Percentiles rank a stretch among this genome's conserved stretches.
These are phyloP conservation scores for Curvularia hawaiiensis DNA, from an alignment of 2,329 filamentous ascomycete species.

Conservation along the genomic window DNA sequence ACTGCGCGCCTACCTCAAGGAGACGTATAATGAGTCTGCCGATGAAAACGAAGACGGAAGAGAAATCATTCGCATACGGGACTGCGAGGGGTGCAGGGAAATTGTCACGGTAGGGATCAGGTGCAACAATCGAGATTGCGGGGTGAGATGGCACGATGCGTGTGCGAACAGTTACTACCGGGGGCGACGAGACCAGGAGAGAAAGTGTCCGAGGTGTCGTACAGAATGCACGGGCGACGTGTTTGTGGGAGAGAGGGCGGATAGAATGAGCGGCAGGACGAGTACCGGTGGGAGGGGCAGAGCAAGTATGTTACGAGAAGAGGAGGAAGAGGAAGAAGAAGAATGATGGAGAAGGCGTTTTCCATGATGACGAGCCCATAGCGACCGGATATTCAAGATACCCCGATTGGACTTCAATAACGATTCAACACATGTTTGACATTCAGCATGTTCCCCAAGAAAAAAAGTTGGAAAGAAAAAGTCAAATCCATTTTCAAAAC, in stretches of 20 bases:
- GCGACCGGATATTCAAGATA: slow-evolving; percentile 2
- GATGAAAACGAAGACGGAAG: slow-evolving; percentile 56
- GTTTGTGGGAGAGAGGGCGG: slow-evolving; percentile 44
- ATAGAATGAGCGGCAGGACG: slow-evolving; percentile 15
- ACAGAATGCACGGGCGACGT: slow-evolving; percentile 57
- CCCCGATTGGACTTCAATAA: slow-evolving; percentile 1
- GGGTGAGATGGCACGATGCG: slow-evolving; percentile 40
- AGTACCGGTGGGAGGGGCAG: slow-evolving; percentile 8
- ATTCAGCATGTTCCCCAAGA: neutral
- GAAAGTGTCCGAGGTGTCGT: slow-evolving; percentile 42
- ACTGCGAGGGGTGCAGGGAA: slow-evolving; percentile 86
- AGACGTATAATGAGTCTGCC: slow-evolving; percentile 82
- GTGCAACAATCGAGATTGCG: slow-evolving; percentile 37
- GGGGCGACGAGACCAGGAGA: slow-evolving; percentile 17
- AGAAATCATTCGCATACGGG: slow-evolving; percentile 70
- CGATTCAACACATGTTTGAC: neutral
- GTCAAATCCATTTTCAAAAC: neutral
- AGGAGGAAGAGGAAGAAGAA: slow-evolving; percentile 12
- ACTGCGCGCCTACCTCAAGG: slow-evolving; percentile 80
- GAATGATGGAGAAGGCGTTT: slow-evolving; percentile 3
- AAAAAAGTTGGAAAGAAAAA: neutral
- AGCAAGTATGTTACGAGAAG: slow-evolving; percentile 4
- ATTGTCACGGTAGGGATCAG: slow-evolving; percentile 72
- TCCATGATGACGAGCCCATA: neutral
- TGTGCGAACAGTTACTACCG: slow-evolving; percentile 43